These are phyloP conservation scores for Gentiana dahurica DNA, from an alignment of 257 asterid genomes.

Conservation along the genomic window DNA sequence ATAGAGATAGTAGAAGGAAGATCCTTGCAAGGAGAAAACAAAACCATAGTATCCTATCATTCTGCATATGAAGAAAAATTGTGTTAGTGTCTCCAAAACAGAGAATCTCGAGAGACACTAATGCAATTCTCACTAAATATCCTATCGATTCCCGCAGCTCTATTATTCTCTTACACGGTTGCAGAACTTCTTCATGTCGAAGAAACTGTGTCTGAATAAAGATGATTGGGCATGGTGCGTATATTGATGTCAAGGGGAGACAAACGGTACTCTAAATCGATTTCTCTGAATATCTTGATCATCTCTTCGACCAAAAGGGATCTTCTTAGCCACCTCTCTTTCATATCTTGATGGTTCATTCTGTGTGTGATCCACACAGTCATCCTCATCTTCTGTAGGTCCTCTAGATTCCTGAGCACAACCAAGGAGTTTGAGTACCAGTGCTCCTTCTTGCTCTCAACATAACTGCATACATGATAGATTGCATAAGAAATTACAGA, in stretches of 20 bases:
- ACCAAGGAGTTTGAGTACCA: slow-evolving; percentile 67
- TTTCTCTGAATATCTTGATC: slow-evolving; percentile 54
- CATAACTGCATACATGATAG: slow-evolving; percentile 25
- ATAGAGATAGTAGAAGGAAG: too few species aligned
- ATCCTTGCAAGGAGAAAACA: too few species aligned
- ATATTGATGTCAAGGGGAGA: slow-evolving; percentile 63
- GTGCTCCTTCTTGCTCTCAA: slow-evolving; percentile 63
- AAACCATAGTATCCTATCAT: too few species aligned
- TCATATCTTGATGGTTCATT: slow-evolving; percentile 80
- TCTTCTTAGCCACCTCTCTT: slow-evolving; percentile 57
- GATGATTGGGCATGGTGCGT: slow-evolving; percentile 44
- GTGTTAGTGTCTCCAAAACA: too few species aligned
- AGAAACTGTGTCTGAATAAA: slow-evolving; percentile 38
- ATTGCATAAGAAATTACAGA: neutral
- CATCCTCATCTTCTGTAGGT: slow-evolving; percentile 32
- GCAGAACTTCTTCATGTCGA: slow-evolving; percentile 30
- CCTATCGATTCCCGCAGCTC: neutral
- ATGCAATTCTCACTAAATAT: neutral
- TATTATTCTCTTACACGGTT: neutral
- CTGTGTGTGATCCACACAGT: slow-evolving; percentile 78
- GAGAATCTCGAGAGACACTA: neutral
- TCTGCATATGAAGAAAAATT: neutral
- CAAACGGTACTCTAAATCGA: slow-evolving; percentile 68
- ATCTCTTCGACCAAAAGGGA: slow-evolving; percentile 58
- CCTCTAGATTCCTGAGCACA: slow-evolving; percentile 49